Evolutionary conservation across 257 asterid species (phyloP), one percentile per base, ranked within the genome.

Genomic region (Vinca minor): DNA sequence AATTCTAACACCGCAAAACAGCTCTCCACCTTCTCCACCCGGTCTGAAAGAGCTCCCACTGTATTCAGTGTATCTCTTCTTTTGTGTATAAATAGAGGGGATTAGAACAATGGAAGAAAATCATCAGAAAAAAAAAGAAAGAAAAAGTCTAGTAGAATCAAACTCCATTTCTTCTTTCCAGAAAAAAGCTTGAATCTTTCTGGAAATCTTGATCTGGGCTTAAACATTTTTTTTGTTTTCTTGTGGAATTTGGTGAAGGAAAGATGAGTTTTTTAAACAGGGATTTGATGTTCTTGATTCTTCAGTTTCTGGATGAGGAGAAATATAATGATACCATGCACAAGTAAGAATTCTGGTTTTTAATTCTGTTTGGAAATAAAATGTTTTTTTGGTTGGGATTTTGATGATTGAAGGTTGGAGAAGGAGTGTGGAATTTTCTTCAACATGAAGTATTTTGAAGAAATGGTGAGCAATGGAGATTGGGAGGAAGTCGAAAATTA

Each of bases 401-500:
- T n/a, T n/a, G n/a, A n/a, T 63, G 62, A 74, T 52, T 47, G 57
- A n/a, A 83, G 94, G 25, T 67, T 81, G 82, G 94, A 86, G 86
- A 80, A 78, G 74, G 94, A 86, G 41, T 86, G 86, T 0, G 83
- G 90, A 23, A 65, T 77, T 39, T 83, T 69, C 84, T 86, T 86
- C 78, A 80, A 79, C 71, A 69, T 83, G 79, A 79, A 72, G 68
- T 77, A 86, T 57, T 76, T 86, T 56, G 88, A 86, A 74, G 83
- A 83, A 2, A 46, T 69, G 8, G 82, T 82, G 67, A 68, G 71
- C 29, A 77, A 78, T 57, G 95, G 89, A 20, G 85, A 86, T 32
- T 80, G 87, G 87, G 86, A 80, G 3, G 83, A 80, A 45, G 82
- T 74, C 56, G 92, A 82, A 21, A 81, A 81, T 65, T 87, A 87